Percentiles rank a stretch among this genome's conserved stretches.
These are phyloP conservation scores for Erysimum cheiranthoides DNA, from an alignment of 345 rosid species.

Conservation along the genomic window DNA sequence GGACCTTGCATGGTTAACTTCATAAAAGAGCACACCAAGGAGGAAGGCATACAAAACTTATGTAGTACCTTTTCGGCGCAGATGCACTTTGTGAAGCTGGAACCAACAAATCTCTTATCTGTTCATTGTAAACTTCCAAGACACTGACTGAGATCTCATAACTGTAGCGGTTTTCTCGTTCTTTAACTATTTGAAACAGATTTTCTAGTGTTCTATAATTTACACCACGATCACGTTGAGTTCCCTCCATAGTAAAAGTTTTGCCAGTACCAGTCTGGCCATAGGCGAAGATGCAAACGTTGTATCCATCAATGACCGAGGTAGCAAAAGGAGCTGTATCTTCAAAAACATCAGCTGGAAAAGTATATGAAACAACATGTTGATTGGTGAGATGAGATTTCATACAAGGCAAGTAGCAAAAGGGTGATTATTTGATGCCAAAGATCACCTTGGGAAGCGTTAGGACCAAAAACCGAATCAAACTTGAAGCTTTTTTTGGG, in stretches of 20 bases:
- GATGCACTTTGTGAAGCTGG: constrained; percentile 63
- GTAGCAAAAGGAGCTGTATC: constrained; percentile 89
- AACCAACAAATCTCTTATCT: constrained; percentile 80
- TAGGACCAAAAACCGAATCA: constrained; percentile 91
- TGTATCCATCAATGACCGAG: constrained; percentile 95
- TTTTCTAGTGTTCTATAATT: constrained; percentile 89
- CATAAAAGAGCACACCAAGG: not conserved
- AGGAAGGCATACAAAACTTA: not conserved
- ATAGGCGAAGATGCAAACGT: constrained; percentile 93
- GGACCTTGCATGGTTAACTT: constrained; percentile 1
- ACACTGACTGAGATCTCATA: constrained; percentile 91
- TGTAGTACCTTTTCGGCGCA: constrained; percentile 65
- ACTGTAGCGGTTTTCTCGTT: constrained; percentile 61
- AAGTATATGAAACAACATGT: constrained; percentile 21
- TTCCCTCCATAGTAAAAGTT: constrained; percentile 96
- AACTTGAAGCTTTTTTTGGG: constrained; percentile 82
- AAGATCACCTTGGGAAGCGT: constrained; percentile 81
- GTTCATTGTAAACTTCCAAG: constrained; percentile 97
- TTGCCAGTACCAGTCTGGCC: constrained; percentile 98
- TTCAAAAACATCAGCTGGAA: constrained; percentile 79
- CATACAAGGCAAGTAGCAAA: constrained; percentile 1
- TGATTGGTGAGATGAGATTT: constrained; percentile 1
- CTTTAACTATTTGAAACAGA: constrained; percentile 67
- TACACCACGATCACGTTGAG: constrained; percentile 88
- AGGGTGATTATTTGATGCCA: constrained; percentile 13